phyloP scores from a whole-genome alignment of 805 yeast genomes.

The Schwanniomyces yamadae region DNA sequence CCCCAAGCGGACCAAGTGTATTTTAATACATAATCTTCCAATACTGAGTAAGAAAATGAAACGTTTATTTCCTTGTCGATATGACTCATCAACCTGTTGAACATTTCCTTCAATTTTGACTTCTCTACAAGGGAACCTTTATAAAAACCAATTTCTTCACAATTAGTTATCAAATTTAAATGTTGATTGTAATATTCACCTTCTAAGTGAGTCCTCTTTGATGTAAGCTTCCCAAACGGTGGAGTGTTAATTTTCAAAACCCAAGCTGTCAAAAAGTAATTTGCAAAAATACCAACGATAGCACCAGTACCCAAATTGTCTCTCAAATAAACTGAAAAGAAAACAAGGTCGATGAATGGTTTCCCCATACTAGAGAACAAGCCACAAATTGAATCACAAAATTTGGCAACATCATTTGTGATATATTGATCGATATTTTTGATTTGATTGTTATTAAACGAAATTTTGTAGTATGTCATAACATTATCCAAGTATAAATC shows the following conservation, averaged over 20 bases:
- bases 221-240: slow-evolving; percentile 74
- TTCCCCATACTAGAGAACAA: slow-evolving; percentile 88
- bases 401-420: slow-evolving; percentile 78
- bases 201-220: slow-evolving; percentile 73
- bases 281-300: slow-evolving; percentile 73
- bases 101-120: slow-evolving; percentile 58
- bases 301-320: slow-evolving; percentile 89
- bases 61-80: slow-evolving; percentile 53
- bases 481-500: slow-evolving; percentile 81
- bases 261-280: slow-evolving; percentile 78
- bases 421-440: slow-evolving; percentile 83
- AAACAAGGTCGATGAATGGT: slow-evolving; percentile 81
- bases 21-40: slow-evolving; percentile 85
- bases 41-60: slow-evolving; percentile 64
- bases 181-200: slow-evolving; percentile 89
- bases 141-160: slow-evolving; percentile 92
- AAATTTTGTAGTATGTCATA: slow-evolving; percentile 79
- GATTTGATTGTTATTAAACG: slow-evolving; percentile 52
- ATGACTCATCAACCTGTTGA: slow-evolving; percentile 54
- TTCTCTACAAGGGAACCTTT: slow-evolving; percentile 84
- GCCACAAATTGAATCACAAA: slow-evolving; percentile 77
- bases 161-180: slow-evolving; percentile 77
- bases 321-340: slow-evolving; percentile 79
- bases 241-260: slow-evolving; percentile 75
- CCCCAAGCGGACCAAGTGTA: slow-evolving; percentile 96